Conservation (phyloP, 202 grass and related monocot genomes). For the Schoenoplectus triqueter region DNA sequence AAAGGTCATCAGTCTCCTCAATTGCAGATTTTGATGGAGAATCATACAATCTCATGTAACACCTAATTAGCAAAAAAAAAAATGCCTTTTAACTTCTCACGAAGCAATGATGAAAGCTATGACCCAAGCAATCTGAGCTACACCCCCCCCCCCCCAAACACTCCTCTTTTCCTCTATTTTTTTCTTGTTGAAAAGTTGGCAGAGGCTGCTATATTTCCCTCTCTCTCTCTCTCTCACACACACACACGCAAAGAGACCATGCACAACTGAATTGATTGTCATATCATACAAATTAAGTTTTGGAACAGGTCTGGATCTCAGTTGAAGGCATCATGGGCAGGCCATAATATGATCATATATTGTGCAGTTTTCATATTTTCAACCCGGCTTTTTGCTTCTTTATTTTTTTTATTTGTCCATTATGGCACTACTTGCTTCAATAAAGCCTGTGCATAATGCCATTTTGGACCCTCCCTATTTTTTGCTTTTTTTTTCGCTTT, state of each 20-base stretch:
- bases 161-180: not conserved
- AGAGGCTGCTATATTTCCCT: too few relatives aligned
- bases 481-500: not conserved
- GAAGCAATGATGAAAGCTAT: constrained; percentile 3
- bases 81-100: not conserved
- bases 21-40: constrained; percentile 75
- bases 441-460: too few relatives aligned
- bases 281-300: constrained; percentile 32
- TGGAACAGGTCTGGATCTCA: not conserved
- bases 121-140: not conserved
- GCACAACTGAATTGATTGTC: constrained; percentile 38
- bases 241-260: not conserved
- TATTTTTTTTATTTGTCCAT: too few relatives aligned
- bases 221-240: too few relatives aligned
- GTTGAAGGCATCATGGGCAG: not conserved
- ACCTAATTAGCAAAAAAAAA: constrained; percentile 54
- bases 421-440: too few relatives aligned
- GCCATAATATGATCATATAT: not conserved
- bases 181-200: too few relatives aligned
- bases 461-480: too few relatives aligned
- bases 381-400: not conserved
- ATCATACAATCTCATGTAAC: constrained; percentile 97
- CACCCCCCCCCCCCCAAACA: too few relatives aligned
- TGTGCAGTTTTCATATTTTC: not conserved
- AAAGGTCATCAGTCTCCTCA: constrained; percentile 86